Evolutionary conservation across 2,329 filamentous ascomycete genomes (phyloP), one percentile per base, ranked within the genome.

Genomic region (Stromatinia cepivora): DNA sequence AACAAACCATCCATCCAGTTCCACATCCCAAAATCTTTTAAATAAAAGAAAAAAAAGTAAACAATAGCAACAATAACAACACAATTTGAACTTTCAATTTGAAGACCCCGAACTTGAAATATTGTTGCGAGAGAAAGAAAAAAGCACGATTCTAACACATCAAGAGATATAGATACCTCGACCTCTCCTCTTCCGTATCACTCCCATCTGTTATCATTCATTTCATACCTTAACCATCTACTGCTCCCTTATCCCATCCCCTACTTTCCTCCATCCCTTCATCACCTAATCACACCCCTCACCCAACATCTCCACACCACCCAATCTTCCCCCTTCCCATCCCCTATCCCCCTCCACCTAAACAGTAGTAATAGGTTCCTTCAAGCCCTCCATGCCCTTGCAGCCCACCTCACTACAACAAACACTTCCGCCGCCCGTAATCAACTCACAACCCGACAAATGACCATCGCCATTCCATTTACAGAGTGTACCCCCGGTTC

Each of bases 371-470:
- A 67, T 67, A 10, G 65, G 65, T 22, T 46, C 34, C 31, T 10
- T 59, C 65, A 67, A 61, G 6, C 65, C 65, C 3, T 1, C 20
- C 65, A 67, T 61, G 6, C 65, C 65, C 54, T 67, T 52, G 31
- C 65, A 67, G 3, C 54, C 65, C 0, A 28, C 8, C 6, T 15
- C 28, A 15, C 10, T 28, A 58, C 65, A 67, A 42, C 65, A 67
- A n/a, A 67, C 65, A 20, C 53, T 67, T 15, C 61, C 53, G 1
- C 54, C 45, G 0, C 65, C 65, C 0, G 53, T 50, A 20, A 50
- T 15, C 7, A 67, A 11, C 31, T 67, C 65, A 31, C 54, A 67
- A 10, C 54, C 54, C 10, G 45, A 7, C 3, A 67, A 11, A 67
- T 61, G 54, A 0, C 65, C 65, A 61, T 67, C 65, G 0, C 65